phyloP scores from a whole-genome alignment of 495 filamentous ascomycete genomes.

The Hypomontagnella monticulosa region DNA sequence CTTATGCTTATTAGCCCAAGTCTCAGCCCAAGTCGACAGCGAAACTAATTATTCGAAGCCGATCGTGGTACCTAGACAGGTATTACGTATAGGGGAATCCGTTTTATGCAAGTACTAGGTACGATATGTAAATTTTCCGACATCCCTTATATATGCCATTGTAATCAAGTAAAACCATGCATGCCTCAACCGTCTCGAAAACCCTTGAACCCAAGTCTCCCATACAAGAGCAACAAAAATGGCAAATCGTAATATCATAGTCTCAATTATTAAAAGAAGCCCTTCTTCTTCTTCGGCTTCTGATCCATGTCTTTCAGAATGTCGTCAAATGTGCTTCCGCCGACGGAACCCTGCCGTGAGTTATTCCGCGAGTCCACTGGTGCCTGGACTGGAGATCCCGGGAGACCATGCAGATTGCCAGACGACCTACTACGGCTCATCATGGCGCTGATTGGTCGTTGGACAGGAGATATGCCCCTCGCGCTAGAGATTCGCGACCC shows the following conservation, averaged over 20 bases:
- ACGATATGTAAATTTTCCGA: conserved; percentile 23
- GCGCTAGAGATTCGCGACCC: conserved; percentile 40
- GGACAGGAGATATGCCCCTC: conserved; percentile 39
- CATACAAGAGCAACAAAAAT: conserved; percentile 7
- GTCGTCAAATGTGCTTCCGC: conserved; percentile 70
- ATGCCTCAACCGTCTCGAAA: conserved; percentile 12
- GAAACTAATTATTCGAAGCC: conserved; percentile 18
- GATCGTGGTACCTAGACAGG: conserved; percentile 7
- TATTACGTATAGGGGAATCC: conserved; percentile 3
- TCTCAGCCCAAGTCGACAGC: background rate
- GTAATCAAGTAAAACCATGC: conserved; percentile 28
- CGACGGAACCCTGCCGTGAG: conserved; percentile 53
- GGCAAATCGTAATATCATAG: conserved; percentile 26
- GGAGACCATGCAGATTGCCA: conserved; percentile 40
- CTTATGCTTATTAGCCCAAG: conserved; percentile 1
- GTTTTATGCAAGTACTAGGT: conserved; percentile 33
- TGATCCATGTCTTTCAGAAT: conserved; percentile 65
- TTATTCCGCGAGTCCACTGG: conserved; percentile 32
- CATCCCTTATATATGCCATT: conserved; percentile 30
- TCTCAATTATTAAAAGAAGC: conserved; percentile 47
- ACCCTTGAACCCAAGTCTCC: too few species aligned
- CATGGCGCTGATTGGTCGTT: conserved; percentile 41
- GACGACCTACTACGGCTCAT: conserved; percentile 44
- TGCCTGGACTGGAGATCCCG: conserved; percentile 24
- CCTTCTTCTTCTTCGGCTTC: conserved; percentile 57